These are phyloP conservation scores for Xylaria sp. DNA, from an alignment of 2,329 filamentous ascomycete genomes.

Conservation along the genomic window DNA sequence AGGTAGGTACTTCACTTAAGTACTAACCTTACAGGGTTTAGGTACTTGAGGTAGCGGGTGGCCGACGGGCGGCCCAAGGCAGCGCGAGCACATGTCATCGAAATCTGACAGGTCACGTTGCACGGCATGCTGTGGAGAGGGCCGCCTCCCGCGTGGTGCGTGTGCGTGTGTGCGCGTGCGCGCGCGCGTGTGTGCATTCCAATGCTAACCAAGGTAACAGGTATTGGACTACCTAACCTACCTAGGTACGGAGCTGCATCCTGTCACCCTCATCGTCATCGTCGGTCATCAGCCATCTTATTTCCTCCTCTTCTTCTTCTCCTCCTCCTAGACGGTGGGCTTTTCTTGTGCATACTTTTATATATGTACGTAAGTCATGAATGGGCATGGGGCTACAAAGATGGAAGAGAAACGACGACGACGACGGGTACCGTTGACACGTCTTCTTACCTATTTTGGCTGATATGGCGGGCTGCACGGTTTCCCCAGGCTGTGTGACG, in stretches of 20 bases:
- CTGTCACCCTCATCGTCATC: too few relatives aligned
- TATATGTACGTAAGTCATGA: too few relatives aligned
- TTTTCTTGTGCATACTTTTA: too few relatives aligned
- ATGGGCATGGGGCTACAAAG: background rate
- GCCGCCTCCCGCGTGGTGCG: slow-evolving; percentile 24
- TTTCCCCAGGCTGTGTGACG: slow-evolving; percentile 15
- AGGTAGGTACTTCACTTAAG: too few relatives aligned
- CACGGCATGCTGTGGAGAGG: slow-evolving; percentile 25
- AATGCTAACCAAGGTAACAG: background rate
- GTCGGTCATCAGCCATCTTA: too few relatives aligned
- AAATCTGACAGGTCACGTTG: slow-evolving; percentile 34
- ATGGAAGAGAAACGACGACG: background rate
- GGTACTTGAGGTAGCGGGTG: slow-evolving; percentile 14
- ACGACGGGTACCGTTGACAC: slow-evolving; percentile 1
- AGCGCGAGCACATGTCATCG: slow-evolving; percentile 23
- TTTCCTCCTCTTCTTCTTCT: background rate
- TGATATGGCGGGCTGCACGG: slow-evolving; percentile 5
- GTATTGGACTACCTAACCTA: too few relatives aligned
- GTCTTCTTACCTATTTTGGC: slow-evolving; percentile 1
- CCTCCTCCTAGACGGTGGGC: too few relatives aligned
- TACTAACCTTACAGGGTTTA: too few relatives aligned
- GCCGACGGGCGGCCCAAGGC: slow-evolving; percentile 18
- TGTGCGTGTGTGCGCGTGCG: slow-evolving; percentile 9
- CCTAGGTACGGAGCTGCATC: slow-evolving; percentile 13
- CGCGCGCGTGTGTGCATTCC: background rate